These are phyloP conservation scores for Penicillium tannophilum DNA, from an alignment of 495 filamentous ascomycete genomes.

Conservation along the genomic window DNA sequence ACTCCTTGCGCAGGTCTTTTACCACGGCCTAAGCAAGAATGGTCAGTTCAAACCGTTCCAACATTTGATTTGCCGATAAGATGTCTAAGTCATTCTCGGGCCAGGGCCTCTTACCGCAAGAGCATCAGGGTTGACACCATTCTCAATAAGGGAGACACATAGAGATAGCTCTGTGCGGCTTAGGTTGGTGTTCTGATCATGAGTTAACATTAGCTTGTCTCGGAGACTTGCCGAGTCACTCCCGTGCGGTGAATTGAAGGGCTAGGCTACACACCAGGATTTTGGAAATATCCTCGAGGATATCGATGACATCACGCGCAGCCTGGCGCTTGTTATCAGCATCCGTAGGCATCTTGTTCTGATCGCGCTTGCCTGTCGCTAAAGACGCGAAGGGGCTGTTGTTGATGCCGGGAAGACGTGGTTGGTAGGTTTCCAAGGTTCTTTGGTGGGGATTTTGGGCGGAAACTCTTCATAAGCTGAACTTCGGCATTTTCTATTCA, in stretches of 20 bases:
- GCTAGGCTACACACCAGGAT: conserved; percentile 63
- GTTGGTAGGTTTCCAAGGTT: not conserved
- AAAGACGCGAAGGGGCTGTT: not conserved
- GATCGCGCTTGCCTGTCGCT: not conserved
- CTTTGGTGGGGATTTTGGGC: not conserved
- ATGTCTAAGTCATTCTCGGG: not conserved
- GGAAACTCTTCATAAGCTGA: not conserved
- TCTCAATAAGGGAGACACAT: conserved; percentile 95
- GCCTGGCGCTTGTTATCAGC: conserved; percentile 74
- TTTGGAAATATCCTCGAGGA: conserved; percentile 89
- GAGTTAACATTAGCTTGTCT: not conserved
- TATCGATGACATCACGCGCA: conserved; percentile 94
- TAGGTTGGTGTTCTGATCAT: conserved; percentile 80
- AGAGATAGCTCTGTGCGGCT: conserved; percentile 88
- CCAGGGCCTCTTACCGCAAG: conserved; percentile 66
- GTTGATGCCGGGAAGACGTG: not conserved
- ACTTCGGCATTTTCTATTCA: not conserved
- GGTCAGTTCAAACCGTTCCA: not conserved
- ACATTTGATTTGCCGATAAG: not conserved
- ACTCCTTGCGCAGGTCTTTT: conserved; percentile 69
- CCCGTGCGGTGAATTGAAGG: not conserved
- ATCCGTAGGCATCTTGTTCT: conserved; percentile 24
- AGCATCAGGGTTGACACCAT: conserved; percentile 95
- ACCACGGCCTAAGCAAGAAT: conserved; percentile 62
- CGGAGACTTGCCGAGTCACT: too few relatives aligned